These are phyloP conservation scores for Fomitopsis pinicola DNA, from an alignment of 1,284 basidiomycete species.

Conservation along the genomic window DNA sequence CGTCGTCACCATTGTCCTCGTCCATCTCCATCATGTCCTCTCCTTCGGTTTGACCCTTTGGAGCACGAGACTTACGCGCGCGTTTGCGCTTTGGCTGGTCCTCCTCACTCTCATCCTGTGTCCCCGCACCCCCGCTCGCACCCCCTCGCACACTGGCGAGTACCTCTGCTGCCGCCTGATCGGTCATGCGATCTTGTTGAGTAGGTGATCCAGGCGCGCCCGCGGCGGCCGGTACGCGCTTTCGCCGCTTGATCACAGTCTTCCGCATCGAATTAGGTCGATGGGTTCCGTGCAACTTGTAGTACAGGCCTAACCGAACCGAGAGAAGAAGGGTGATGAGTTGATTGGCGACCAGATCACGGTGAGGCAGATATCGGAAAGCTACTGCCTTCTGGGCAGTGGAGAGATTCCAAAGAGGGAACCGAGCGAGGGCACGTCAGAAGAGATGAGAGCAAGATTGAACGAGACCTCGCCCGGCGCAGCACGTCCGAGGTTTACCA, in stretches of 20 bases:
- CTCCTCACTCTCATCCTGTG: constrained; percentile 53
- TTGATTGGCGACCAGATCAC: constrained; percentile 3
- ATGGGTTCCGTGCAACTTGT: constrained; percentile 96
- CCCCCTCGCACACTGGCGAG: constrained; percentile 67
- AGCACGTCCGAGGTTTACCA: not conserved
- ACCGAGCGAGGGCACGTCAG: not conserved
- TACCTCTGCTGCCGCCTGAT: constrained; percentile 80
- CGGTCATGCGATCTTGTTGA: constrained; percentile 53
- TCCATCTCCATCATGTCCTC: constrained; percentile 30
- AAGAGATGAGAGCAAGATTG: not conserved
- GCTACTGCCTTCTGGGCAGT: not conserved
- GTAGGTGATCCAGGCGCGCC: constrained; percentile 30
- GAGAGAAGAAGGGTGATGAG: constrained; percentile 1
- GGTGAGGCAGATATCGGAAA: not conserved
- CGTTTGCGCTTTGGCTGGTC: constrained; percentile 55
- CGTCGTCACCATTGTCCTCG: constrained; percentile 55
- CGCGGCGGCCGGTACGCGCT: constrained; percentile 83
- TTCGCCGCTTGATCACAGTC: constrained; percentile 96
- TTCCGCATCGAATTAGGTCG: constrained; percentile 99
- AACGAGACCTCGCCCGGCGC: not conserved
- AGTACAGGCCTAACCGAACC: constrained; percentile 75
- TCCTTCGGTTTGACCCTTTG: constrained; percentile 36
- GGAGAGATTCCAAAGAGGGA: not conserved
- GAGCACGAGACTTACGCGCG: constrained; percentile 37
- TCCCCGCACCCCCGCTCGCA: constrained; percentile 22